Conservation (phyloP, 495 filamentous ascomycete genomes). For the Aspergillus steynii region DNA sequence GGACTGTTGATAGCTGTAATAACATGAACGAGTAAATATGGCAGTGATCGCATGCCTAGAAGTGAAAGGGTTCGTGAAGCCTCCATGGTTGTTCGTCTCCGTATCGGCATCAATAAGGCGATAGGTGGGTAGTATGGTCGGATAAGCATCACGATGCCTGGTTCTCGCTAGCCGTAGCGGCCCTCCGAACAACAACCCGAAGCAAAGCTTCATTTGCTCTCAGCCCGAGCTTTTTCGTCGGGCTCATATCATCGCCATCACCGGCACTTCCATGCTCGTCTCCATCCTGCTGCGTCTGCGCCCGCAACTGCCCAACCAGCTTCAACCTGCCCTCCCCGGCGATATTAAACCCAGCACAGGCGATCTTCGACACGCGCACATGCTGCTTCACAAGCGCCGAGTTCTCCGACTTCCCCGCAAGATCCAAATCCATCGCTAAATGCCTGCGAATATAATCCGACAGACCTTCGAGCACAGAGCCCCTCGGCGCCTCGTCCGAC, state of each 20-base stretch:
- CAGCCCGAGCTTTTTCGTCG: slow-evolving; percentile 14
- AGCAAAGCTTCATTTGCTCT: slow-evolving; percentile 33
- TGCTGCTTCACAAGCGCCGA: slow-evolving; percentile 26
- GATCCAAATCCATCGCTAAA: slow-evolving; percentile 51
- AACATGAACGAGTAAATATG: background rate
- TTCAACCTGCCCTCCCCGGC: slow-evolving; percentile 55
- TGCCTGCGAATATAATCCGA: slow-evolving; percentile 44
- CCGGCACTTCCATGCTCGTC: slow-evolving; percentile 13
- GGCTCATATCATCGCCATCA: slow-evolving; percentile 14
- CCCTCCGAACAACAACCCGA: slow-evolving; percentile 28
- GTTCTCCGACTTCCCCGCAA: slow-evolving; percentile 23
- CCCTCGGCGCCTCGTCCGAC: background rate
- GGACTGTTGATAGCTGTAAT: background rate
- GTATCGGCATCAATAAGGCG: background rate
- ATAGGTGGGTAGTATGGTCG: background rate
- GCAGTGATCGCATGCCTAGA: background rate
- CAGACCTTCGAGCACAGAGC: slow-evolving; percentile 44
- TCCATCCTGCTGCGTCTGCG: background rate
- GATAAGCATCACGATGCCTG: background rate
- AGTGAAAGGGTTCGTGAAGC: no score
- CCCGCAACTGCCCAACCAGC: slow-evolving; percentile 33
- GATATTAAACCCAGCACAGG: slow-evolving; percentile 55
- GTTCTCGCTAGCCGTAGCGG: slow-evolving; percentile 11
- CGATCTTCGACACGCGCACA: slow-evolving; percentile 50
- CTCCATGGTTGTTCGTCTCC: background rate